phyloP scores from a whole-genome alignment of 192 early-diverging fungal species.

The Rhizoclosmatium sp. region DNA sequence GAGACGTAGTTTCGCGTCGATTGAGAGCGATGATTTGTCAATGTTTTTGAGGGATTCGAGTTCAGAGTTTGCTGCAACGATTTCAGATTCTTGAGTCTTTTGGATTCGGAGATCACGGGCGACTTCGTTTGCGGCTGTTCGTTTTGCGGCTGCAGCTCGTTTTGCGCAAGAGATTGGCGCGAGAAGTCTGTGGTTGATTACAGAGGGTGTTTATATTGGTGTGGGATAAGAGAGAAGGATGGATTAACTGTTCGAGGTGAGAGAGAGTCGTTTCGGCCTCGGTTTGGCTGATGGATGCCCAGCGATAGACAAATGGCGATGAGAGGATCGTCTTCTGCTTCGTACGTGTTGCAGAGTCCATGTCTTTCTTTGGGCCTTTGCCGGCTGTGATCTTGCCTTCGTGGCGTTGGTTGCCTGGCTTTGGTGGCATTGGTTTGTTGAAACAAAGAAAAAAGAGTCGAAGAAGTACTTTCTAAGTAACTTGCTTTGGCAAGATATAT shows the following conservation, averaged over 20 bases:
- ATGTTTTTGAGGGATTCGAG: background rate
- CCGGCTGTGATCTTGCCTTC: too few species aligned
- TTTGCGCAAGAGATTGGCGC: background rate
- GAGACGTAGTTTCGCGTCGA: background rate
- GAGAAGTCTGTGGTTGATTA: background rate
- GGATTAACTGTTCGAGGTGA: background rate
- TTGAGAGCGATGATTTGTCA: background rate
- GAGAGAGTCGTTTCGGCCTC: background rate
- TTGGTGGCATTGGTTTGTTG: too few species aligned
- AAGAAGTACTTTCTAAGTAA: too few species aligned
- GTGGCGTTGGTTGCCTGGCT: too few species aligned
- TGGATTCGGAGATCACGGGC: background rate
- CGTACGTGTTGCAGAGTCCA: background rate
- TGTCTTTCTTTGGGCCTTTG: too few species aligned
- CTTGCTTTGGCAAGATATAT: too few species aligned
- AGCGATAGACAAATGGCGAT: background rate
- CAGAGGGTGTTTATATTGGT: background rate
- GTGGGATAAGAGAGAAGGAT: background rate
- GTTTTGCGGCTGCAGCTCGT: background rate
- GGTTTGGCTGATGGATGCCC: background rate
- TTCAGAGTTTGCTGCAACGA: background rate
- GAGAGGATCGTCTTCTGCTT: constrained; percentile 15
- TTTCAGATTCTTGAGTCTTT: background rate
- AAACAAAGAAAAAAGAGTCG: too few species aligned
- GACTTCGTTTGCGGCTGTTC: background rate